A percentile compares a stretch with the other conserved stretches of the same genome.
phyloP scores from a whole-genome alignment of 305 asterid genomes.

The Solanum hybrid region DNA sequence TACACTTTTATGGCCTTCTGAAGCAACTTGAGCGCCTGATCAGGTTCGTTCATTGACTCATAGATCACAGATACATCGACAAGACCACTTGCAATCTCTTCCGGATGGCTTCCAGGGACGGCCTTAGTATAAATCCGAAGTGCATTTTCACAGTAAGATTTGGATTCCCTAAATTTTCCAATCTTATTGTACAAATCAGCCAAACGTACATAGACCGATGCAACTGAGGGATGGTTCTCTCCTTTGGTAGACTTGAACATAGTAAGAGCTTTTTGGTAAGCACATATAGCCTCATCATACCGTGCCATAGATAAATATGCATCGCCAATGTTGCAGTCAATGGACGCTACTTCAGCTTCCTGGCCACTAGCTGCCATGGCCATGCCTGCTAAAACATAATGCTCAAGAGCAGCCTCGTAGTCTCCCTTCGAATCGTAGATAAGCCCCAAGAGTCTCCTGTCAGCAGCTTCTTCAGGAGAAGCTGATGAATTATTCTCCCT shows the following conservation, averaged over 20 bases:
- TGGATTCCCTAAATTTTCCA: constrained; percentile 69
- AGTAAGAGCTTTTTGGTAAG: constrained; percentile 71
- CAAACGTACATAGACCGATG: constrained; percentile 66
- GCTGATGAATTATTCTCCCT: constrained; percentile 30
- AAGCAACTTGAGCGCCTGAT: constrained; percentile 55
- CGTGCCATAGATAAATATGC: constrained; percentile 61
- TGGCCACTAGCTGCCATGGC: constrained; percentile 72
- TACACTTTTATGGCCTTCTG: constrained; percentile 62
- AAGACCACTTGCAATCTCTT: constrained; percentile 83
- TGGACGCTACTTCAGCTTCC: constrained; percentile 60
- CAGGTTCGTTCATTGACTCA: constrained; percentile 65
- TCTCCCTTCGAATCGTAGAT: constrained; percentile 83
- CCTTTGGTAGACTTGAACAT: constrained; percentile 60
- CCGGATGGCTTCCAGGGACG: constrained; percentile 36
- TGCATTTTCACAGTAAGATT: constrained; percentile 72
- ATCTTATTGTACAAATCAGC: constrained; percentile 81
- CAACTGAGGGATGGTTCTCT: constrained; percentile 65
- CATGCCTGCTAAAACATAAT: constrained; percentile 85
- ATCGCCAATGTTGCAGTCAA: constrained; percentile 85
- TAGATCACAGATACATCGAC: constrained; percentile 72
- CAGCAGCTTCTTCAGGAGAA: constrained; percentile 82
- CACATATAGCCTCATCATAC: constrained; percentile 70
- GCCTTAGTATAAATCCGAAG: constrained; percentile 60
- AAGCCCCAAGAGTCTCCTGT: constrained; percentile 76
- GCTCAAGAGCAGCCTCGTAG: constrained; percentile 78